Percentiles rank a stretch among this genome's conserved stretches.
Evolutionary conservation across 352 stramenopile species (phyloP).

Genomic region (Globisporangium nunn): DNA sequence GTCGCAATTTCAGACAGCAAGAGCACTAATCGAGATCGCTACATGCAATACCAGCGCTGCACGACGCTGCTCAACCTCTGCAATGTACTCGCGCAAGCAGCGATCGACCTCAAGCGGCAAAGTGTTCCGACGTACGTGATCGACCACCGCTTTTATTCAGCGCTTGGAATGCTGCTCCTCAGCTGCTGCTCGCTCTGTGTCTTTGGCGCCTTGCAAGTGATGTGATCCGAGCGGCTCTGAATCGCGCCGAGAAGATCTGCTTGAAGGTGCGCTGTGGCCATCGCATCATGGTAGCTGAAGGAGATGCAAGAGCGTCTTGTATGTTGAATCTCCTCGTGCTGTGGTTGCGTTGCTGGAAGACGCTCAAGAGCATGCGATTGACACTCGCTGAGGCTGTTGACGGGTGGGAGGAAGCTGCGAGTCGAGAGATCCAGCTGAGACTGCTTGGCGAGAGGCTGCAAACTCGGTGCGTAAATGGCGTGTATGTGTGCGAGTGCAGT

Average conservation of each 20-base stretch:
- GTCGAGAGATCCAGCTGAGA: neutral
- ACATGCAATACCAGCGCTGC: constrained; percentile 5
- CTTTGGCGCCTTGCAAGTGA: neutral
- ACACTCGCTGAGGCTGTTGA: constrained; percentile 8
- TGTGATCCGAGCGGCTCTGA: neutral
- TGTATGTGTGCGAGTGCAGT: too few relatives aligned
- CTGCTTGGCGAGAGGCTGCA: constrained; percentile 7
- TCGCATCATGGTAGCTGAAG: neutral
- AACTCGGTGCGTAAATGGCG: constrained; percentile 3
- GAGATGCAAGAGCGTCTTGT: neutral
- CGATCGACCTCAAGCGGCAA: constrained; percentile 9
- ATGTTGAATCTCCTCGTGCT: neutral
- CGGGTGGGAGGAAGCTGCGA: neutral
- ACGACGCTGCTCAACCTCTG: constrained; percentile 11
- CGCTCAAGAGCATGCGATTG: constrained; percentile 9
- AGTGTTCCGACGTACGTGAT: constrained; percentile 3
- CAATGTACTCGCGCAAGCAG: constrained; percentile 5
- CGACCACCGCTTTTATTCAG: neutral
- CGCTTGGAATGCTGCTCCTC: too few relatives aligned
- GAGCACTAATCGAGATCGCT: too few relatives aligned
- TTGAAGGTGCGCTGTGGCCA: neutral
- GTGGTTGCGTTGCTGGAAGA: neutral
- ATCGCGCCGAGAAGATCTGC: neutral
- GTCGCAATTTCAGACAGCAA: neutral
- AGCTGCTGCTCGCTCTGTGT: neutral